These are phyloP conservation scores for Solanum lycopersicoides DNA, from an alignment of 257 asterid species.

Conservation along the genomic window DNA sequence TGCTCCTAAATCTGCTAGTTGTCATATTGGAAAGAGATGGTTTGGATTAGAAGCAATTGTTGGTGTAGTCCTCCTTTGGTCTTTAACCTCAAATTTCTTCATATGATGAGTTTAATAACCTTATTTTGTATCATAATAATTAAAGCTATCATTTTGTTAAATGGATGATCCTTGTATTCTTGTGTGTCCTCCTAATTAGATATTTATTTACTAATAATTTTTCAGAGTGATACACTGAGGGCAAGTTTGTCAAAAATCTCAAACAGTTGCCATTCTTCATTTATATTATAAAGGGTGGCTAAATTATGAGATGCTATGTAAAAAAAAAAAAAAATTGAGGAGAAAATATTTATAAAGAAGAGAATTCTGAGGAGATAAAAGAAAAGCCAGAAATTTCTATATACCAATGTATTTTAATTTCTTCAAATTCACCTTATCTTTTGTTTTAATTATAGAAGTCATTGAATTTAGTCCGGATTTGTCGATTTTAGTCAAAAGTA, in stretches of 20 bases:
- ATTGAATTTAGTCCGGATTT: no score
- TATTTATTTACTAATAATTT: background rate
- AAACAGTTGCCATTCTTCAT: background rate
- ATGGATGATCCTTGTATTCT: background rate
- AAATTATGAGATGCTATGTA: no score
- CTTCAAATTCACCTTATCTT: no score
- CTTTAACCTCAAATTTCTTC: background rate
- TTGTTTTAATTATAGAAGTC: no score
- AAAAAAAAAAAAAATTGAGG: no score
- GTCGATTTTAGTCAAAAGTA: no score
- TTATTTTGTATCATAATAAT: background rate
- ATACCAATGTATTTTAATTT: no score
- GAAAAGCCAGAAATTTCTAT: no score
- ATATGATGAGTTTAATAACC: background rate
- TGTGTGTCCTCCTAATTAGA: background rate
- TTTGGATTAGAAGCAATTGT: conserved; percentile 6
- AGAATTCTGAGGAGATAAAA: no score
- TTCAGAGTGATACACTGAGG: background rate
- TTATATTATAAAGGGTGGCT: background rate
- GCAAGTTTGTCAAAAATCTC: background rate
- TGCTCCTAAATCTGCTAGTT: conserved; percentile 5
- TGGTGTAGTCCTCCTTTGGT: conserved; percentile 7
- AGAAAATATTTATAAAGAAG: no score
- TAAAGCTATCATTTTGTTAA: background rate
- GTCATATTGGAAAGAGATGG: conserved; percentile 8